These are phyloP conservation scores for Graphilbum fragrans DNA, from an alignment of 2,329 filamentous ascomycete genomes.

Conservation along the genomic window DNA sequence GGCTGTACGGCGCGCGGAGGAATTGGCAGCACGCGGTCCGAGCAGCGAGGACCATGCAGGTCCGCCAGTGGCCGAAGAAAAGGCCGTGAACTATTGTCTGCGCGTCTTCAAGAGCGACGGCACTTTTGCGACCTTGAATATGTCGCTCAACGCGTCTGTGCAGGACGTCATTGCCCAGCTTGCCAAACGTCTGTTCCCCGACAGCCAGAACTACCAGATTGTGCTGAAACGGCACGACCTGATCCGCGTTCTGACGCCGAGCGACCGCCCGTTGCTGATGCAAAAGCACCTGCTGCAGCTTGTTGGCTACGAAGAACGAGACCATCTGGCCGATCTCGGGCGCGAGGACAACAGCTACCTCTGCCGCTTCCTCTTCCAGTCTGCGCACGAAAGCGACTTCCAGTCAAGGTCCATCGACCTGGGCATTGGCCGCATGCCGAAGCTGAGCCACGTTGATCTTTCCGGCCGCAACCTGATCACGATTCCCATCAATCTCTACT, in stretches of 20 bases:
- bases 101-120: conserved; percentile 89
- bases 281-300: conserved; percentile 87
- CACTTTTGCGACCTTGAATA: conserved; percentile 86
- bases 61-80: conserved; percentile 60
- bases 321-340: conserved; percentile 84
- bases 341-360: conserved; percentile 96
- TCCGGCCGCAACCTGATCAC: conserved; percentile 83
- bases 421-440: conserved; percentile 69
- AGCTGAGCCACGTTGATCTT: conserved; percentile 89
- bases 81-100: conserved; percentile 72
- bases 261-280: conserved; percentile 76
- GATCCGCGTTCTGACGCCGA: conserved; percentile 63
- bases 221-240: conserved; percentile 89
- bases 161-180: conserved; percentile 80
- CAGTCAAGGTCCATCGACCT: conserved; percentile 66
- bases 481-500: conserved; percentile 89
- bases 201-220: conserved; percentile 89
- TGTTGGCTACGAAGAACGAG: conserved; percentile 76
- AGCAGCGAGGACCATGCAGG: conserved; percentile 59
- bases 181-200: conserved; percentile 88
- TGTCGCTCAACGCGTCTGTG: conserved; percentile 72
- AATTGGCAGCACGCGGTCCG: conserved; percentile 39
- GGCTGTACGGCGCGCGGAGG: conserved; percentile 72
- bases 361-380: conserved; percentile 89
- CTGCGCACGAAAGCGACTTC: conserved; percentile 74